Percentiles rank a stretch among this genome's conserved stretches.
These are phyloP conservation scores for Thraustochytrium sp. DNA, from an alignment of 352 stramenopile genomes.

Conservation along the genomic window DNA sequence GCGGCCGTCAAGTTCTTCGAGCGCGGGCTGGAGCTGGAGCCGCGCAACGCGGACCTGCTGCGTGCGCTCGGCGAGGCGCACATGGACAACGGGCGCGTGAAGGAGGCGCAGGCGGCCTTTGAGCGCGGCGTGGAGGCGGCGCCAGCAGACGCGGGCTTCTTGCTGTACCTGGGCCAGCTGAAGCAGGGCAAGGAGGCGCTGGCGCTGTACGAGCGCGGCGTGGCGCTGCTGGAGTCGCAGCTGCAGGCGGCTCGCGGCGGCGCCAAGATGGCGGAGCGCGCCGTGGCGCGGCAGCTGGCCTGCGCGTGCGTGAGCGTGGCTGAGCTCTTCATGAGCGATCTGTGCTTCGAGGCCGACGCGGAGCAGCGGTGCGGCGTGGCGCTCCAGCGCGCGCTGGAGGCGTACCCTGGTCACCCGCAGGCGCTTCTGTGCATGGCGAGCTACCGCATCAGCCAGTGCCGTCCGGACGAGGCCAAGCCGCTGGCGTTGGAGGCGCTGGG, in stretches of 20 bases:
- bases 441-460: slow-evolving; percentile 83
- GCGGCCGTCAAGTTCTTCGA: slow-evolving; percentile 73
- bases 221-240: slow-evolving; percentile 63
- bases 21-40: slow-evolving; percentile 65
- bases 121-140: slow-evolving; percentile 63
- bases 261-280: neutral
- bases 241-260: slow-evolving; percentile 41
- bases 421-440: slow-evolving; percentile 88
- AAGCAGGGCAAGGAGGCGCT: slow-evolving; percentile 65
- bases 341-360: slow-evolving; percentile 81
- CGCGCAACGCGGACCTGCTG: slow-evolving; percentile 63
- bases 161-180: slow-evolving; percentile 73
- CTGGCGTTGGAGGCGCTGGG: neutral
- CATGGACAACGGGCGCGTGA: slow-evolving; percentile 70
- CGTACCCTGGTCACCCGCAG: slow-evolving; percentile 65
- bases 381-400: slow-evolving; percentile 75
- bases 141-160: slow-evolving; percentile 68
- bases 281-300: slow-evolving; percentile 74
- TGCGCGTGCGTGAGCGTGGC: slow-evolving; percentile 85
- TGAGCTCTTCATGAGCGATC: slow-evolving; percentile 95
- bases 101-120: slow-evolving; percentile 66
- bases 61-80: slow-evolving; percentile 69
- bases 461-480: slow-evolving; percentile 71
- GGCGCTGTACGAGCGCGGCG: slow-evolving; percentile 63
- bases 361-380: slow-evolving; percentile 82